Percentiles rank a stretch among this genome's conserved stretches.
These are phyloP conservation scores for Waltergamsia citrina DNA, from an alignment of 2,329 filamentous ascomycete species.

Conservation along the genomic window DNA sequence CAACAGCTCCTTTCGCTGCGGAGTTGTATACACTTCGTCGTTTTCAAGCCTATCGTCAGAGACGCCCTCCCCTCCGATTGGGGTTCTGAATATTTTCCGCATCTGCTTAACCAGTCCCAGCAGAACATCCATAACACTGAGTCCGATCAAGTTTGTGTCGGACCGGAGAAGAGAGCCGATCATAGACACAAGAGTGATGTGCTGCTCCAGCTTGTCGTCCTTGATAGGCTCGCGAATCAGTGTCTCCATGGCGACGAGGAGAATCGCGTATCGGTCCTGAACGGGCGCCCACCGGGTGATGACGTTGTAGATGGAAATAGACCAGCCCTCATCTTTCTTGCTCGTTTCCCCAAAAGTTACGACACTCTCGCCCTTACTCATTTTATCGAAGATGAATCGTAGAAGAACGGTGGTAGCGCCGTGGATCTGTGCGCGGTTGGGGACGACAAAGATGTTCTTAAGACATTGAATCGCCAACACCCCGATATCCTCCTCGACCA, in stretches of 20 bases:
- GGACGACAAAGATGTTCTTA: constrained; percentile 74
- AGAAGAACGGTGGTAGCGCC: constrained; percentile 65
- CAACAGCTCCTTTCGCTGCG: constrained; percentile 56
- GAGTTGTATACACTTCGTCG: constrained; percentile 19
- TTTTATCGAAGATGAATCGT: constrained; percentile 58
- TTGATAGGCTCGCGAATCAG: constrained; percentile 58
- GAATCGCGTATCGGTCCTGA: constrained; percentile 85
- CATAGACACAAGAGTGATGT: constrained; percentile 67
- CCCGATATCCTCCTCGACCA: constrained; percentile 83
- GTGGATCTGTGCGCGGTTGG: constrained; percentile 74
- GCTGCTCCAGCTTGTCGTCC: constrained; percentile 63
- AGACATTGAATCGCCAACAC: constrained; percentile 78
- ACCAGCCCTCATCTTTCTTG: constrained; percentile 57
- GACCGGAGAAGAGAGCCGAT: constrained; percentile 78
- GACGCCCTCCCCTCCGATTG: constrained; percentile 15
- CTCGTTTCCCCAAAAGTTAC: constrained; percentile 36
- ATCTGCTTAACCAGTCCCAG: constrained; percentile 79
- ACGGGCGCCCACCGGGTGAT: constrained; percentile 84
- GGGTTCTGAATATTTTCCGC: constrained; percentile 58
- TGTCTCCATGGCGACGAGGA: constrained; percentile 72
- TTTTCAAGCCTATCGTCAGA: constrained; percentile 23
- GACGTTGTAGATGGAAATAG: constrained; percentile 70
- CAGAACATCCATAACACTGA: constrained; percentile 93
- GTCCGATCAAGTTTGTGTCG: constrained; percentile 84
- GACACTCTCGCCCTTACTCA: constrained; percentile 39